Percentiles rank a stretch among this genome's conserved stretches.
Evolutionary conservation across 2,329 filamentous ascomycete species (phyloP).

Genomic region (Nothophoma quercina): DNA sequence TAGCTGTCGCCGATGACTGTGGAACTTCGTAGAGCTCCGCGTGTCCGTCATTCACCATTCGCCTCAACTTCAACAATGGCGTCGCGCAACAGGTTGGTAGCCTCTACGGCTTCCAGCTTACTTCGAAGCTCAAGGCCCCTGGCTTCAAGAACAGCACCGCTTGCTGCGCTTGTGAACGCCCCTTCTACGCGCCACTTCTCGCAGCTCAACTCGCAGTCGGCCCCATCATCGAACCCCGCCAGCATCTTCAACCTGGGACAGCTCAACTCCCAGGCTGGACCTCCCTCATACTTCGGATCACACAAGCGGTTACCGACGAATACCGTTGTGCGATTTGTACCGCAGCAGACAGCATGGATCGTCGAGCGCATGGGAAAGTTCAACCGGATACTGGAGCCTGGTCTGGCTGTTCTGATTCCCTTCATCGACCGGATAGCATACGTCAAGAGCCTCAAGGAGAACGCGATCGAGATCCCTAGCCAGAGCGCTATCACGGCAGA

Average conservation of each 20-base stretch:
- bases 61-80: slow-evolving; percentile 39
- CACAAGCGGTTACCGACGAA: slow-evolving; percentile 80
- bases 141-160: slow-evolving; percentile 26
- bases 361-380: slow-evolving; percentile 99
- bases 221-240: slow-evolving; percentile 30
- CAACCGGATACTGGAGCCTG: slow-evolving; percentile 89
- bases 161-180: slow-evolving; percentile 28
- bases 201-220: slow-evolving; percentile 39
- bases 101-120: slow-evolving; percentile 40
- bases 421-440: slow-evolving; percentile 96
- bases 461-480: slow-evolving; percentile 93
- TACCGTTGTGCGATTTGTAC: slow-evolving; percentile 93
- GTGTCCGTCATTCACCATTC: slow-evolving; percentile 29
- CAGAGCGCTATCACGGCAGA: slow-evolving; percentile 98
- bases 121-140: slow-evolving; percentile 32
- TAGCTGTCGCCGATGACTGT: slow-evolving; percentile 21
- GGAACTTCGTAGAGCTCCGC: slow-evolving; percentile 31
- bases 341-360: slow-evolving; percentile 99
- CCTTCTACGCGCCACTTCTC: slow-evolving; percentile 39
- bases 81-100: slow-evolving; percentile 44
- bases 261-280: slow-evolving; percentile 45
- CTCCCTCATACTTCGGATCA: slow-evolving; percentile 80
- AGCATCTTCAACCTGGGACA: slow-evolving; percentile 42
- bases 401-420: slow-evolving; percentile 85
- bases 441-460: slow-evolving; percentile 96